These are phyloP conservation scores for Sporothrix mexicana DNA, from an alignment of 2,329 filamentous ascomycete species.

Conservation along the genomic window DNA sequence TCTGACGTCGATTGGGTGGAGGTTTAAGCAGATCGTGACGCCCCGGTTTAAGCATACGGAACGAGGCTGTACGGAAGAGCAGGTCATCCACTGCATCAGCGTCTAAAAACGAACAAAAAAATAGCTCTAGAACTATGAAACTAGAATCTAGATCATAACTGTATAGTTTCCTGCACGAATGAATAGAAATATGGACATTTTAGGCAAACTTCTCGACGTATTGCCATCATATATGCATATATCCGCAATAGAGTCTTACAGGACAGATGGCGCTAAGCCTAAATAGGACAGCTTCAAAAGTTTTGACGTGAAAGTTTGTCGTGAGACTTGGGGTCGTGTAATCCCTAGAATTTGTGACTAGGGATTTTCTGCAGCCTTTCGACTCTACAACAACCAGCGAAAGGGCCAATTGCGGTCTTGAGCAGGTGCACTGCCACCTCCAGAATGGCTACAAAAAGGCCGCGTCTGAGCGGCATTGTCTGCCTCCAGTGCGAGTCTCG, in stretches of 20 bases:
- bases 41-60: constrained; percentile 21
- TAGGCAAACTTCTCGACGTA: not conserved
- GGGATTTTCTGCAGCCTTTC: not conserved
- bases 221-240: not conserved
- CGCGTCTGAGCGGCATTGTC: constrained; percentile 31
- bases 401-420: constrained; percentile 11
- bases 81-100: not conserved
- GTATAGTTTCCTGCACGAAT: not conserved
- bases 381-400: not conserved
- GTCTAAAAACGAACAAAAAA: not conserved
- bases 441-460: constrained; percentile 22
- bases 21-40: constrained; percentile 9
- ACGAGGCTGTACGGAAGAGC: not conserved
- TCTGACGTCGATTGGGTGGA: constrained; percentile 5
- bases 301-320: constrained; percentile 23
- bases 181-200: not conserved
- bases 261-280: constrained; percentile 15
- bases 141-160: not conserved
- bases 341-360: not conserved
- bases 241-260: not conserved
- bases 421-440: not conserved
- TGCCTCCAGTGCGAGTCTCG: constrained; percentile 35
- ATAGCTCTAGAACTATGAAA: not conserved
- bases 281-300: constrained; percentile 30
- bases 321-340: not conserved